Percentiles rank a stretch among this genome's conserved stretches.
Evolutionary conservation across 495 filamentous ascomycete genomes (phyloP).

Genomic region (Elaphomyces granulatus): DNA sequence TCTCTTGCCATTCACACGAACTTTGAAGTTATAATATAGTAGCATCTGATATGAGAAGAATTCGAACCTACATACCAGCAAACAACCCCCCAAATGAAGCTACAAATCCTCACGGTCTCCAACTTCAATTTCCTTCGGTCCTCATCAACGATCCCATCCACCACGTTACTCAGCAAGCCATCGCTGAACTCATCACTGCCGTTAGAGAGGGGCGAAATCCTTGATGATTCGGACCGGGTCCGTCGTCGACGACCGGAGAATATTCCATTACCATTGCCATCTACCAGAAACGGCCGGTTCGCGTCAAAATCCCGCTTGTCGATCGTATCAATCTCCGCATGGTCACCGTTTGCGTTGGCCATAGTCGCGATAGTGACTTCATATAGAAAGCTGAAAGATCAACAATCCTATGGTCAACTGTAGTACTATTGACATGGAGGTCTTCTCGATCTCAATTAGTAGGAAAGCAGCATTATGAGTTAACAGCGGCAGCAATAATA

Average conservation of each 20-base stretch:
- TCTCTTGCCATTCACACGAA: no score
- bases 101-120: slow-evolving; percentile 35
- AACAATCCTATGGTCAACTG: no score
- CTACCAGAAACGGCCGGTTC: slow-evolving; percentile 30
- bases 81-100: slow-evolving; percentile 47
- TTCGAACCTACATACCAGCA: slow-evolving; percentile 43
- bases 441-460: no score
- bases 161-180: slow-evolving; percentile 42
- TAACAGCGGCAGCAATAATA: no score
- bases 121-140: slow-evolving; percentile 39
- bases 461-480: no score
- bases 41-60: no score
- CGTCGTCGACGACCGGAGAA: neutral
- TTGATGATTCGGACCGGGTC: slow-evolving; percentile 1
- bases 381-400: no score
- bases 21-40: no score
- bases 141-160: slow-evolving; percentile 44
- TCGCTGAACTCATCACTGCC: slow-evolving; percentile 3
- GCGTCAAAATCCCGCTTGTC: slow-evolving; percentile 51
- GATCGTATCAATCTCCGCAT: no score
- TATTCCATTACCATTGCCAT: slow-evolving; percentile 14
- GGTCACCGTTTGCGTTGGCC: slow-evolving; percentile 17
- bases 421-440: no score
- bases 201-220: slow-evolving; percentile 3
- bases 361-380: no score